Conservation (phyloP, 331 rosid genomes). For the Saraca asoca region DNA sequence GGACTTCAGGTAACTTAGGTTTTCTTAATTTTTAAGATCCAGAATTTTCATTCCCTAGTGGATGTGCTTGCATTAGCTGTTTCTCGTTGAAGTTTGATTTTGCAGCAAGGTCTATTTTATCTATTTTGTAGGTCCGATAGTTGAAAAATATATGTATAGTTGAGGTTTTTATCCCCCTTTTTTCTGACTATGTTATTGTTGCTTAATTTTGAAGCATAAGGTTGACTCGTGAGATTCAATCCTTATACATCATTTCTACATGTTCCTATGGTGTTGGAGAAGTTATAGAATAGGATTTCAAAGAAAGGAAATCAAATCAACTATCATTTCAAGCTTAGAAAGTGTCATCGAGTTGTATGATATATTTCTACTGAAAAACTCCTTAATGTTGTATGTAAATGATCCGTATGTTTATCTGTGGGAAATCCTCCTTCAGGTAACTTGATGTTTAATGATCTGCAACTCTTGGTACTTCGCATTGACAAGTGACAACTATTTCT, state of each 20-base stretch:
- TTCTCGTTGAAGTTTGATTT: conserved; percentile 32
- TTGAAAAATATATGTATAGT: neutral
- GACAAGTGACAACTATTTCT: neutral
- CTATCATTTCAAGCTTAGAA: conserved; percentile 1
- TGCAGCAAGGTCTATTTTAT: conserved; percentile 4
- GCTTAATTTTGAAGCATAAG: conserved; percentile 41
- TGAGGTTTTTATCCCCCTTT: conserved; percentile 4
- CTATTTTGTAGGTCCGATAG: conserved; percentile 14
- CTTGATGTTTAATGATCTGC: conserved; percentile 6
- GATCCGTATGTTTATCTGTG: conserved; percentile 3
- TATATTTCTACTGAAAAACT: conserved; percentile 9
- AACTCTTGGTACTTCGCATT: neutral
- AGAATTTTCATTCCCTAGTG: conserved; percentile 18
- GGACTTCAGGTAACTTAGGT: conserved; percentile 60
- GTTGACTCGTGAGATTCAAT: conserved; percentile 35
- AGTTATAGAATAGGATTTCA: conserved; percentile 18
- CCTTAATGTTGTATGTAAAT: conserved; percentile 13
- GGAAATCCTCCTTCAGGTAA: too few relatives aligned
- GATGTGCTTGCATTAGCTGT: conserved; percentile 20
- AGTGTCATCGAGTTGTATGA: conserved; percentile 18
- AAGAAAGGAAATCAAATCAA: neutral
- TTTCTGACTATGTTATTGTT: conserved; percentile 24
- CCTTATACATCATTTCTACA: conserved; percentile 24
- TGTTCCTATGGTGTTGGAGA: conserved; percentile 18
- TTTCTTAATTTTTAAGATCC: conserved; percentile 43